A percentile compares a stretch with the other conserved stretches of the same genome.
phyloP scores from a whole-genome alignment of 2,329 filamentous ascomycete species.

The Fusarium compactum region DNA sequence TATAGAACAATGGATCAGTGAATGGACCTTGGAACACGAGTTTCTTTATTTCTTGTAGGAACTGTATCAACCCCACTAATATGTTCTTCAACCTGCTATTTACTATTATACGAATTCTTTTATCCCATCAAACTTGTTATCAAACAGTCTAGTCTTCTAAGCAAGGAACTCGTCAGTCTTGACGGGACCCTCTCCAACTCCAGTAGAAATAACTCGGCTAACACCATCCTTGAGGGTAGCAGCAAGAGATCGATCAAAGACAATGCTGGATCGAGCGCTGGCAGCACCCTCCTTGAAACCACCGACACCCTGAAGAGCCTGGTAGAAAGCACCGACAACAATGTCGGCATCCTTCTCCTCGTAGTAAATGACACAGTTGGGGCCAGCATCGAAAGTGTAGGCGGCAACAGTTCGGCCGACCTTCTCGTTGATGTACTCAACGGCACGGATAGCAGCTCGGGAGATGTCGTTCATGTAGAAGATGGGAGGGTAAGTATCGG shows the following conservation, averaged over 20 bases:
- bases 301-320: slow-evolving; percentile 69
- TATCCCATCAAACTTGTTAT: slow-evolving; percentile 37
- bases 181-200: slow-evolving; percentile 89
- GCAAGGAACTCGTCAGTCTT: slow-evolving; percentile 84
- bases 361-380: slow-evolving; percentile 97
- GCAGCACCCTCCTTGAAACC: slow-evolving; percentile 76
- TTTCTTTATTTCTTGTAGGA: not conserved
- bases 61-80: not conserved
- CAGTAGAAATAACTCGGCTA: slow-evolving; percentile 88
- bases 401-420: slow-evolving; percentile 86
- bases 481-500: slow-evolving; percentile 96
- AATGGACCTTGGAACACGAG: not conserved
- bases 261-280: slow-evolving; percentile 65
- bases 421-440: slow-evolving; percentile 86
- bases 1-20: not conserved
- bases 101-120: slow-evolving; percentile 7
- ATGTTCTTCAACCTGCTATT: slow-evolving; percentile 5
- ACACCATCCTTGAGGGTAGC: slow-evolving; percentile 80
- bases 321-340: slow-evolving; percentile 84
- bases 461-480: slow-evolving; percentile 98
- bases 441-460: slow-evolving; percentile 85
- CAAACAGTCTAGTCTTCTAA: slow-evolving; percentile 68
- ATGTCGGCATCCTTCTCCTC: slow-evolving; percentile 79
- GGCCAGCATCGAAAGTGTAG: slow-evolving; percentile 97
- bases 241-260: slow-evolving; percentile 74